Evolutionary conservation across 2,329 filamentous ascomycete genomes (phyloP), one percentile per base, ranked within the genome.

Genomic region (Tricladium varicosporioides): DNA sequence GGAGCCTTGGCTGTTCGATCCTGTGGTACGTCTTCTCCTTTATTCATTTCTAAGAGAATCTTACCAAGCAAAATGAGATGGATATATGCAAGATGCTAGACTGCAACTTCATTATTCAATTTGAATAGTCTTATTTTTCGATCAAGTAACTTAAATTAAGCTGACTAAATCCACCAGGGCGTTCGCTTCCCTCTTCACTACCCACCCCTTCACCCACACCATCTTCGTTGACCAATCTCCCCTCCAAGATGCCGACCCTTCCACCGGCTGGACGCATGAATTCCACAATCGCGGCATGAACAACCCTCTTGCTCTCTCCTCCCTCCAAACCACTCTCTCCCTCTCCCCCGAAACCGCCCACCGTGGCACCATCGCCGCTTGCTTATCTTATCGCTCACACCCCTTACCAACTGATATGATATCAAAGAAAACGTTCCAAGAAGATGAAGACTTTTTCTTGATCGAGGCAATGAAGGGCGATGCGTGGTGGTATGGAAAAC

Each of bases 141-240:
- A 7, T 27, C 7, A 27, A 27, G 22, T 27, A 27, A 27, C 22
- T 27, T 27, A 7, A 3, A 27, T 27, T 27, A 27, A 27, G 22
- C n/a, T n/a, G n/a, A 27, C 22, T 27, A 27, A 27, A n/a, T 42
- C 36, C 33, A 33, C 48, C 15, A 69, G 67, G 68, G 65, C 56
- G 31, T 70, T 69, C 47, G 64, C 65, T 2, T 63, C 66, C 19
- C 64, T 70, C n/a, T 70, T 70, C 51, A 64, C 63, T 33, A 66
- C 67, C 1, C 0, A 43, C 0, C 57, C 60, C 2, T 70, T 70
- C 56, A 60, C 63, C 3, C 63, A 68, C 52, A 62, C 63, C 46
- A 58, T 71, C 8, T 70, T 69, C 47, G 62, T 71, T 14, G 69
- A 71, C 54, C 69, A 71, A 55, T 63, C 65, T 2, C 69, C 69